Evolutionary conservation across 352 stramenopile genomes (phyloP), one percentile per base, ranked within the genome.

Genomic region (Phytophthora ramorum): DNA sequence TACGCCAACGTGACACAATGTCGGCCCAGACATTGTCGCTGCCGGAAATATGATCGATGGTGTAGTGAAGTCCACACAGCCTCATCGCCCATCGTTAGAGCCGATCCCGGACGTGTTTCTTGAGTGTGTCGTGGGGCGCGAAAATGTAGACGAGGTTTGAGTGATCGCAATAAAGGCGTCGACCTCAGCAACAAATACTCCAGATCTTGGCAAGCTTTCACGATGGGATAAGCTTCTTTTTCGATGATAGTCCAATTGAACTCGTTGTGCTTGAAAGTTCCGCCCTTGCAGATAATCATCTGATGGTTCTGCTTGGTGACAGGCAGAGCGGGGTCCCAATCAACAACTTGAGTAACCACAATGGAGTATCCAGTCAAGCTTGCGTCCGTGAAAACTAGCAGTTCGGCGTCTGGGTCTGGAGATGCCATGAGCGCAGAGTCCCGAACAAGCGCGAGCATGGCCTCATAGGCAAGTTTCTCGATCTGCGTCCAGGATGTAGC

Each of bases 91-190:
- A 78, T 1, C 57, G 61, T 6, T 58, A 44, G 0, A 79, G 34
- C 1, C 60, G 57, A 4, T 20, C 30, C 9, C 57, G 47, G 2
- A 60, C 12, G 16, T 68, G 50, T 16, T 63, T 50, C 24, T 76
- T 72, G 1, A 63, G 32, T 2, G 61, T 53, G 1, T 6, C 19
- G 5, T 43, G 16, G 6, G 63, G 51, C 4, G 50, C 56, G 48
- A 75, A 75, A 6, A 75, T 53, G 14, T 74, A 49, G 7, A 68
- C 62, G 0, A 66, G 24, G 14, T 66, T 73, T 0, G 44, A 45
- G 22, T 71, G 70, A n/a, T 75, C 58, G 16, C 58, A 72, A 14
- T 56, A 71, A 5, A 78, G 16, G 6, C 37, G 51, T 0, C n/a
- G 2, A 51, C 22, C 12, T 22, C 7, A 22, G 45, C 0, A 51